Evolutionary conservation across 805 yeast species (phyloP).

Genomic region (Candida alai): DNA sequence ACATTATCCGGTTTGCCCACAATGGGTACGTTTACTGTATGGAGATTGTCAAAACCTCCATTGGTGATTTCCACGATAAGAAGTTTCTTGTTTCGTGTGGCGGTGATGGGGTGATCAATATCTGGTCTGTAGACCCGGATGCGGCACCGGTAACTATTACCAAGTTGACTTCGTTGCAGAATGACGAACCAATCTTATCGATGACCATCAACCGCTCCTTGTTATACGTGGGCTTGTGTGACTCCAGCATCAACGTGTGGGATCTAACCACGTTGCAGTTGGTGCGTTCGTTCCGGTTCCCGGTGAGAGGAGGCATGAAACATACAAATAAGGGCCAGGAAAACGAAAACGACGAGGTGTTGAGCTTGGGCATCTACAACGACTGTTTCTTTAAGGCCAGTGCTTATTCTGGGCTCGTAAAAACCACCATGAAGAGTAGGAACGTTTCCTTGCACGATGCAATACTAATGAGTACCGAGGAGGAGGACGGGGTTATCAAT

Average conservation of each 20-base stretch:
- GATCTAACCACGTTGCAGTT: slow-evolving; percentile 81
- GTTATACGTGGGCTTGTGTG: slow-evolving; percentile 76
- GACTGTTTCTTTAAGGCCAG: slow-evolving; percentile 65
- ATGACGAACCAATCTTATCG: slow-evolving; percentile 69
- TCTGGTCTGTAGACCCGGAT: slow-evolving; percentile 55
- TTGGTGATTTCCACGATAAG: slow-evolving; percentile 14
- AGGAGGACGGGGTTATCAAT: slow-evolving; percentile 47
- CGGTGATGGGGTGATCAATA: slow-evolving; percentile 84
- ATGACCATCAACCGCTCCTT: slow-evolving; percentile 62
- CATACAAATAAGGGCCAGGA: slow-evolving; percentile 5
- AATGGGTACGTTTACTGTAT: slow-evolving; percentile 84
- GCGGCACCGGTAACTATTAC: slow-evolving; percentile 7
- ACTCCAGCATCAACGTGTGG: slow-evolving; percentile 78
- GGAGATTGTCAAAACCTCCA: slow-evolving; percentile 29
- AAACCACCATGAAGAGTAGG: slow-evolving; percentile 19
- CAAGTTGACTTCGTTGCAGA: slow-evolving; percentile 43
- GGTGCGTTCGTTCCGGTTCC: slow-evolving; percentile 40
- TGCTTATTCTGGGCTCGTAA: slow-evolving; percentile 37
- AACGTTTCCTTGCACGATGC: slow-evolving; percentile 9
- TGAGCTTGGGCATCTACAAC: slow-evolving; percentile 53
- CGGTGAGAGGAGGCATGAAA: slow-evolving; percentile 7
- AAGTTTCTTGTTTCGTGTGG: slow-evolving; percentile 52
- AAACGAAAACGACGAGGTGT: slow-evolving; percentile 32
- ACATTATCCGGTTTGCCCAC: slow-evolving; percentile 80
- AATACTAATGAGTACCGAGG: slow-evolving; percentile 8